Evolutionary conservation across 2,329 filamentous ascomycete species (phyloP), one percentile per base, ranked within the genome.

Genomic region (Neonectria hederae): DNA sequence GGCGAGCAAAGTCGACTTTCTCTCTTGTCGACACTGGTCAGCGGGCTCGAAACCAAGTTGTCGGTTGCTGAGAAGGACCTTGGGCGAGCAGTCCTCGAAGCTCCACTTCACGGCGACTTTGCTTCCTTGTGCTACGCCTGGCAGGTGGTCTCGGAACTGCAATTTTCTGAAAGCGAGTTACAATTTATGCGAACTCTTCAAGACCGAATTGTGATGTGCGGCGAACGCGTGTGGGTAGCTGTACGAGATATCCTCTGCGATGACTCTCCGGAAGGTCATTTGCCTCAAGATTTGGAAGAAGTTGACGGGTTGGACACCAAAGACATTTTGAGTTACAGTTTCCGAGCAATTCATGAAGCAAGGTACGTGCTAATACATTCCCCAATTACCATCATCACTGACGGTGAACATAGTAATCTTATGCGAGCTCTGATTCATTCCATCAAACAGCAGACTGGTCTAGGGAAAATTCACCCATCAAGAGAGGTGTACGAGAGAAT

Each of bases 341-440:
- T 97, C 86, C 89, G 96, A 71, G 93, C 94, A 6, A 84, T 97
- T n/a, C 95, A 97, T 66, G 96, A 99, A 79, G 93, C 94, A 24
- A 97, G 93, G 91, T 93, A 81, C 65, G 79, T 59, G 64, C 3
- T 10, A 24, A 10, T 2, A 11, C 42, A n/a, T 24, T 21, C 4
- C 1, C 22, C 10, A 6, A 45, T 22, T 14, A 1, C 22, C n/a
- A 28, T 22, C 7, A 26, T 17, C 30, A 21, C 65, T 65, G 53
- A 65, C 17, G 24, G 26, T 19, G 38, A 66, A 68, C 69, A 77
- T 65, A 96, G 93, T 77, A 89, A 93, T 60, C 81, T 97, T 5
- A 83, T 95, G 76, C 87, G 89, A 66, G 83, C 85, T 0, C 84
- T 92, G 40, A 79, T 90, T 22, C 78, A 82, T 24, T 87, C 87